phyloP scores from a whole-genome alignment of 73 alveolate species.

The Stentor roeselii region DNA sequence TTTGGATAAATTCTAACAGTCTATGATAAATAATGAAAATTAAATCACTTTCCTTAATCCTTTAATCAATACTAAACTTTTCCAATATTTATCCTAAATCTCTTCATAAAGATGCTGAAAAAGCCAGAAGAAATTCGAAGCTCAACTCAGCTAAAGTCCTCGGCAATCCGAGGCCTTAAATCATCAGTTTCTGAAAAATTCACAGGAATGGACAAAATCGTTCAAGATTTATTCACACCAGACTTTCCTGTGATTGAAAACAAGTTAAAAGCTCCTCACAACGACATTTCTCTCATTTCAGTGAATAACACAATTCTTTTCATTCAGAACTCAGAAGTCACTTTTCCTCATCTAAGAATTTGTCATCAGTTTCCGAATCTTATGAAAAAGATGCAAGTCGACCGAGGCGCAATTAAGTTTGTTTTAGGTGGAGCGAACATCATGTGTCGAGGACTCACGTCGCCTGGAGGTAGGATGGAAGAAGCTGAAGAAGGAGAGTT shows the following conservation, averaged over 20 bases:
- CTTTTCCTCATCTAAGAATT: conserved; percentile 67
- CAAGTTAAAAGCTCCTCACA: conserved; percentile 24
- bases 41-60: too few relatives aligned
- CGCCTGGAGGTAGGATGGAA: conserved; percentile 72
- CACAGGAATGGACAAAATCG: neutral
- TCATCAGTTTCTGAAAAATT: neutral
- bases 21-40: too few relatives aligned
- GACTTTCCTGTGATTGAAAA: neutral
- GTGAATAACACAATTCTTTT: conserved; percentile 8
- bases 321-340: conserved; percentile 39
- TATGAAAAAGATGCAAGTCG: conserved; percentile 77
- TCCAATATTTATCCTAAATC: too few relatives aligned
- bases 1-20: too few relatives aligned
- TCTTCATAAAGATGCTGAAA: conserved; percentile 25
- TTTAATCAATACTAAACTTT: too few relatives aligned
- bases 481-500: conserved; percentile 56
- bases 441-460: conserved; percentile 78
- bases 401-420: conserved; percentile 78
- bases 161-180: conserved; percentile 8
- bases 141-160: neutral
- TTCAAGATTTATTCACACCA: neutral
- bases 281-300: neutral
- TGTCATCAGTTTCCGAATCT: conserved; percentile 75
- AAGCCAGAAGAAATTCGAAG: conserved; percentile 5
- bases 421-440: conserved; percentile 76